phyloP scores from a whole-genome alignment of 2,329 filamentous ascomycete species.

The Trichoderma gracile region DNA sequence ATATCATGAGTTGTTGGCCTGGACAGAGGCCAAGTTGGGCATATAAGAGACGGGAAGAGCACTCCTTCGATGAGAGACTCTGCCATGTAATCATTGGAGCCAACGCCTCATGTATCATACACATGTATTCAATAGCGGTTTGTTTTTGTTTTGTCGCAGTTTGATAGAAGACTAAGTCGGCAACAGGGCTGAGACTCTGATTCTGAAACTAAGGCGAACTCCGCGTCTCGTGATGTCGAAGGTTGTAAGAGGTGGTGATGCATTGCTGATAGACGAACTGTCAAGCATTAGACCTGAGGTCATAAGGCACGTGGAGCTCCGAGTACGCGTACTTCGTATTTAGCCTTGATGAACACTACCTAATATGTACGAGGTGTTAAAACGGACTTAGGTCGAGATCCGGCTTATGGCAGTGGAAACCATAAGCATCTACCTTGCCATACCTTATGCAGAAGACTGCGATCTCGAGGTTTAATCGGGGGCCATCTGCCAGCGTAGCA shows the following conservation, averaged over 20 bases:
- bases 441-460: not conserved
- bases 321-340: too few relatives aligned
- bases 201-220: not conserved
- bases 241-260: not conserved
- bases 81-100: slow-evolving; percentile 15
- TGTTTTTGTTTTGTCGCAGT: not conserved
- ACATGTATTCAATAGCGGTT: slow-evolving; percentile 20
- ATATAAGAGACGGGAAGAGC: slow-evolving; percentile 11
- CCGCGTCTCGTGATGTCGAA: not conserved
- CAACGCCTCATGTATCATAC: slow-evolving; percentile 17
- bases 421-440: not conserved
- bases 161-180: not conserved
- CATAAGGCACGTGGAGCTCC: too few relatives aligned
- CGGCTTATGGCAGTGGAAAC: too few relatives aligned
- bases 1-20: not conserved
- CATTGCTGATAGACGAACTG: too few relatives aligned
- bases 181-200: not conserved
- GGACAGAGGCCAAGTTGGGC: slow-evolving; percentile 2
- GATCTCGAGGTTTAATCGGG: slow-evolving; percentile 10
- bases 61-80: slow-evolving; percentile 5
- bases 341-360: too few relatives aligned
- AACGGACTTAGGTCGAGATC: too few relatives aligned
- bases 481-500: not conserved
- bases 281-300: too few relatives aligned
- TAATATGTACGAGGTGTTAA: too few relatives aligned